phyloP scores from a whole-genome alignment of 2,329 filamentous ascomycete species.

The Trichoderma asperellum region DNA sequence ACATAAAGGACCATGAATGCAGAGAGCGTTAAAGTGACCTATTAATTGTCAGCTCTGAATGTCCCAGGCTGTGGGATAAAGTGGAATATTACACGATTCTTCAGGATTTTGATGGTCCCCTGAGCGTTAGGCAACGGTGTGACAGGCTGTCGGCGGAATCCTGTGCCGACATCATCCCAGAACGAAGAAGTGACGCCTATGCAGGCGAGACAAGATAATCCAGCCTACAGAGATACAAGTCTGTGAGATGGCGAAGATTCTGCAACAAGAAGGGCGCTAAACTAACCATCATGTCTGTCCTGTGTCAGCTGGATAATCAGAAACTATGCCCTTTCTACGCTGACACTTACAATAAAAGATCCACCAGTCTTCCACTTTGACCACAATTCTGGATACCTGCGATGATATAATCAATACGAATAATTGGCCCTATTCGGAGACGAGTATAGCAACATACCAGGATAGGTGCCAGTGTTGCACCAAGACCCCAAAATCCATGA shows the following conservation, averaged over 20 bases:
- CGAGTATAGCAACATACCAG: conserved; percentile 68
- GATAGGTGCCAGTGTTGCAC: conserved; percentile 73
- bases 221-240: not conserved
- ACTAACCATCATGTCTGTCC: conserved; percentile 9
- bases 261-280: not conserved
- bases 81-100: conserved; percentile 3
- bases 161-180: conserved; percentile 22
- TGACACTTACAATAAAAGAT: conserved; percentile 23
- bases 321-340: not conserved
- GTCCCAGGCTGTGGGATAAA: not conserved
- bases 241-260: not conserved
- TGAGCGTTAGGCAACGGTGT: not conserved
- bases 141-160: not conserved
- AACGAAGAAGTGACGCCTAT: conserved; percentile 21
- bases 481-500: conserved; percentile 70
- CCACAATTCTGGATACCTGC: conserved; percentile 20
- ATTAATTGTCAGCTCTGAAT: not conserved
- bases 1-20: conserved; percentile 75
- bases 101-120: conserved; percentile 16
- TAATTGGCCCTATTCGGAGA: conserved; percentile 42
- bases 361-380: conserved; percentile 22
- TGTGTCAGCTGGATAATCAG: not conserved
- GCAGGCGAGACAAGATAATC: conserved; percentile 13
- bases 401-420: not conserved
- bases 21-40: conserved; percentile 26